A percentile compares a stretch with the other conserved stretches of the same genome.
Conservation (phyloP, 2,329 filamentous ascomycete genomes). For the Periconia macrospinosa region DNA sequence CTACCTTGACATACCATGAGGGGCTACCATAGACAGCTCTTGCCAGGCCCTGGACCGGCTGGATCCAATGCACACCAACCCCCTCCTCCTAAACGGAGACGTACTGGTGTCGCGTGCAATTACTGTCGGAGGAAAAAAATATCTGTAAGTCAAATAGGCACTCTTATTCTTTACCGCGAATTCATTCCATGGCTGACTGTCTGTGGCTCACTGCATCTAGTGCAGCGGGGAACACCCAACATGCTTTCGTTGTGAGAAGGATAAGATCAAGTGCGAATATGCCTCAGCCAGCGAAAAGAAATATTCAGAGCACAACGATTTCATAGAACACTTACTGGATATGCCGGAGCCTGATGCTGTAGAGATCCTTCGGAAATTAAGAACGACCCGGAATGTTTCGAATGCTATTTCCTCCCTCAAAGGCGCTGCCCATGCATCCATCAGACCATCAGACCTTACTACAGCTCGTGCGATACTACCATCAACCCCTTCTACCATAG, state of each 20-base stretch:
- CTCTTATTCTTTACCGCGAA: not conserved
- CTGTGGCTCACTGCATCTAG: not conserved
- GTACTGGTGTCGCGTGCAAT: not conserved
- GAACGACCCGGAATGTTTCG: not conserved
- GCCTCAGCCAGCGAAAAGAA: not conserved
- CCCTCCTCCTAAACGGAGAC: not conserved
- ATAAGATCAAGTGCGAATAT: not conserved
- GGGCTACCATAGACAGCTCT: not conserved
- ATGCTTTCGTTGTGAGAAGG: not conserved
- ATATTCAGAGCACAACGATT: not conserved
- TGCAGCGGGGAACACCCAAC: not conserved
- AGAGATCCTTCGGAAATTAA: not conserved
- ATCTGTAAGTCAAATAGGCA: not conserved
- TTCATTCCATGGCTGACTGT: not conserved
- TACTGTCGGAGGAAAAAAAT: not conserved
- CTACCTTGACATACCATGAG: not conserved
- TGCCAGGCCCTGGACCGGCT: not conserved
- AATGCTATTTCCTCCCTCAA: not conserved
- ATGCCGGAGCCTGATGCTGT: not conserved
- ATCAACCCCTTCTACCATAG: not conserved
- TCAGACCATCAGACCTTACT: not conserved
- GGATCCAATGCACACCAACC: not conserved
- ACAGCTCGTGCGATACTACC: not conserved
- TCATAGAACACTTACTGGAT: not conserved
- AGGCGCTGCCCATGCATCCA: not conserved